phyloP scores from a whole-genome alignment of 192 early-diverging fungal genomes.

The Rhizoclosmatium globosum region DNA sequence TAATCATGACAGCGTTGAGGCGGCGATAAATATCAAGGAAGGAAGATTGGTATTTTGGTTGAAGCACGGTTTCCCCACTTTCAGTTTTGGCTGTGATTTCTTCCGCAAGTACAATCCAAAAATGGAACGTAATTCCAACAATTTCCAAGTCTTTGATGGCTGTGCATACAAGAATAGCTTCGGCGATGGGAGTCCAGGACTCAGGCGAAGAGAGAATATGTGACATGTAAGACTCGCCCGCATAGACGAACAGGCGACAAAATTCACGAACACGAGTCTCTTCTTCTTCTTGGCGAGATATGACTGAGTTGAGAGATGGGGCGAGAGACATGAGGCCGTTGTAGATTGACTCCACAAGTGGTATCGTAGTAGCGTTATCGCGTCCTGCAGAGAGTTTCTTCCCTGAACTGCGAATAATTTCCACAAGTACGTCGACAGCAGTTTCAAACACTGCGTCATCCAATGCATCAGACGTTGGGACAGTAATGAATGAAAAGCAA shows the following conservation, averaged over 20 bases:
- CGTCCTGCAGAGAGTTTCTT: slow-evolving; percentile 13
- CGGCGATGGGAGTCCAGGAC: slow-evolving; percentile 76
- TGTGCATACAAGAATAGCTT: slow-evolving; percentile 84
- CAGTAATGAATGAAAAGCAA: slow-evolving; percentile 70
- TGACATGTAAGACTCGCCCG: slow-evolving; percentile 85
- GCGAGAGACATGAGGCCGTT: slow-evolving; percentile 50
- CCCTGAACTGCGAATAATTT: slow-evolving; percentile 67
- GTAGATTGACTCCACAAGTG: slow-evolving; percentile 71
- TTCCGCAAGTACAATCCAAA: slow-evolving; percentile 88
- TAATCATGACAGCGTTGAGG: slow-evolving; percentile 84
- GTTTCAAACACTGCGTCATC: slow-evolving; percentile 81
- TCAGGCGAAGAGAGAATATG: slow-evolving; percentile 76
- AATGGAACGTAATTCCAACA: slow-evolving; percentile 88
- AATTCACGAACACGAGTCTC: slow-evolving; percentile 81
- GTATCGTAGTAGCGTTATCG: slow-evolving; percentile 41
- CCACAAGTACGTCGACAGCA: slow-evolving; percentile 84
- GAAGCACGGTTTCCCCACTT: not conserved
- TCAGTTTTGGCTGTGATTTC: slow-evolving; percentile 18
- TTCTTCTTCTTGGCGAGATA: slow-evolving; percentile 53
- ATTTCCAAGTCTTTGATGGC: slow-evolving; percentile 83
- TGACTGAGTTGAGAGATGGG: slow-evolving; percentile 47
- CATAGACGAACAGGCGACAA: slow-evolving; percentile 88
- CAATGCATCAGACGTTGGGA: slow-evolving; percentile 47
- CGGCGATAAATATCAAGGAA: slow-evolving; percentile 72
- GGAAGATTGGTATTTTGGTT: slow-evolving; percentile 30